A percentile compares a stretch with the other conserved stretches of the same genome.
Evolutionary conservation across 2,329 filamentous ascomycete species (phyloP).

Genomic region (Annulohypoxylon truncatum): DNA sequence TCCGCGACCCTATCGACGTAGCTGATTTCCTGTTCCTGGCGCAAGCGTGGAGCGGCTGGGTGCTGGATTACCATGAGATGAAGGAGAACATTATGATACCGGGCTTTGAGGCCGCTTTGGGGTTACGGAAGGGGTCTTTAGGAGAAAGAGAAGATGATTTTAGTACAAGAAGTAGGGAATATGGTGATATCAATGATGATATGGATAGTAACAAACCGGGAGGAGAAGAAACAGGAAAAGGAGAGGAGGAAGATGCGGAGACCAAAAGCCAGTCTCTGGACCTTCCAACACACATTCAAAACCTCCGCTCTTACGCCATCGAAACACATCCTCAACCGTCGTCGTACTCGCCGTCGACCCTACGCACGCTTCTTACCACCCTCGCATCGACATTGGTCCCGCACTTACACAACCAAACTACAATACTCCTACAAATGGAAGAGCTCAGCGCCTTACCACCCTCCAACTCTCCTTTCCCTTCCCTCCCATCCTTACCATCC

Average conservation of each 20-base stretch:
- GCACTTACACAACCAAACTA: conserved; percentile 33
- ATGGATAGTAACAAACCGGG: neutral
- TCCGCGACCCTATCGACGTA: conserved; percentile 46
- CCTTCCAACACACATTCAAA: conserved; percentile 12
- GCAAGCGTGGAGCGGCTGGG: conserved; percentile 47
- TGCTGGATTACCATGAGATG: conserved; percentile 49
- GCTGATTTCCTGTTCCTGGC: conserved; percentile 50
- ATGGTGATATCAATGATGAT: neutral
- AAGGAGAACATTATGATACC: conserved; percentile 51
- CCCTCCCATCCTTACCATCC: neutral
- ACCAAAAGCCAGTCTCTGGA: neutral
- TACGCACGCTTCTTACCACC: conserved; percentile 28
- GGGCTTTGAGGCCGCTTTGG: conserved; percentile 44
- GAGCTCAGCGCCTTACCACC: conserved; percentile 18
- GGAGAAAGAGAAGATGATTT: neutral
- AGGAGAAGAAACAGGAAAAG: neutral
- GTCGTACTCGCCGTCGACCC: conserved; percentile 25
- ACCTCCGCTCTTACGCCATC: conserved; percentile 28
- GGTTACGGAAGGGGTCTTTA: conserved; percentile 39
- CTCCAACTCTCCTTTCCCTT: neutral
- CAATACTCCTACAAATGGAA: conserved; percentile 23
- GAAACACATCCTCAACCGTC: conserved; percentile 24
- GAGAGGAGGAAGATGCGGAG: neutral
- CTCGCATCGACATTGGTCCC: conserved; percentile 35
- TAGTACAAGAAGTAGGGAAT: neutral